Conservation (phyloP, 495 filamentous ascomycete species). For the Neurospora sp. region DNA sequence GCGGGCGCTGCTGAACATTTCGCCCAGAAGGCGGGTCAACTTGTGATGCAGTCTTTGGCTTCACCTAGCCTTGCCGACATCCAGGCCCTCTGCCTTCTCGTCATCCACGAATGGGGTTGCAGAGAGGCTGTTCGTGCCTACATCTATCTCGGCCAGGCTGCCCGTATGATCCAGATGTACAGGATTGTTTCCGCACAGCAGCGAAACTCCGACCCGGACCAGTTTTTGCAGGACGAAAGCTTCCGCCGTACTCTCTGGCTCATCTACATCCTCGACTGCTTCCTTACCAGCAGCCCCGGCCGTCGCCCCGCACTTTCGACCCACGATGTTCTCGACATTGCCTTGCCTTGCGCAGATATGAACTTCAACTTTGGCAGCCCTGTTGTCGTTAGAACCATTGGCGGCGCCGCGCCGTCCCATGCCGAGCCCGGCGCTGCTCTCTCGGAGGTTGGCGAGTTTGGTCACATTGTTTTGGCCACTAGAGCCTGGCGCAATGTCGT, state of each 20-base stretch:
- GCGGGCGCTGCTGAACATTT: conserved; percentile 38
- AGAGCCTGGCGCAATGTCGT: conserved; percentile 43
- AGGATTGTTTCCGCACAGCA: conserved; percentile 37
- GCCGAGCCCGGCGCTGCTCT: conserved; percentile 22
- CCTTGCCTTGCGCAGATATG: conserved; percentile 40
- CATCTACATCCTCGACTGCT: conserved; percentile 43
- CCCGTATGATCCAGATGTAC: conserved; percentile 44
- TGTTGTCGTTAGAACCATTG: conserved; percentile 35
- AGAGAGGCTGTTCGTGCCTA: conserved; percentile 43
- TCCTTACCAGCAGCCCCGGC: conserved; percentile 43
- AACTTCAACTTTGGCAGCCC: conserved; percentile 41
- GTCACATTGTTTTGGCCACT: conserved; percentile 41
- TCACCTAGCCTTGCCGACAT: conserved; percentile 41
- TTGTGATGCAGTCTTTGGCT: conserved; percentile 37
- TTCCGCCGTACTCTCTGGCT: conserved; percentile 43
- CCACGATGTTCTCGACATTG: conserved; percentile 36
- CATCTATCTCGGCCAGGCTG: conserved; percentile 41
- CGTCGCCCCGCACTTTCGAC: conserved; percentile 37
- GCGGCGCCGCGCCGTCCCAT: conserved; percentile 27
- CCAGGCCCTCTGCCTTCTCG: conserved; percentile 40
- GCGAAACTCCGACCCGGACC: conserved; percentile 32
- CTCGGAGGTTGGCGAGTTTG: conserved; percentile 40
- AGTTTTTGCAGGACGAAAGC: conserved; percentile 42
- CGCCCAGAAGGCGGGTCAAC: conserved; percentile 36
- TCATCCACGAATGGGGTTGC: conserved; percentile 44